Evolutionary conservation across 192 early-diverging fungal genomes (phyloP), one percentile per base, ranked within the genome.

Genomic region (Backusella mclennaniae): DNA sequence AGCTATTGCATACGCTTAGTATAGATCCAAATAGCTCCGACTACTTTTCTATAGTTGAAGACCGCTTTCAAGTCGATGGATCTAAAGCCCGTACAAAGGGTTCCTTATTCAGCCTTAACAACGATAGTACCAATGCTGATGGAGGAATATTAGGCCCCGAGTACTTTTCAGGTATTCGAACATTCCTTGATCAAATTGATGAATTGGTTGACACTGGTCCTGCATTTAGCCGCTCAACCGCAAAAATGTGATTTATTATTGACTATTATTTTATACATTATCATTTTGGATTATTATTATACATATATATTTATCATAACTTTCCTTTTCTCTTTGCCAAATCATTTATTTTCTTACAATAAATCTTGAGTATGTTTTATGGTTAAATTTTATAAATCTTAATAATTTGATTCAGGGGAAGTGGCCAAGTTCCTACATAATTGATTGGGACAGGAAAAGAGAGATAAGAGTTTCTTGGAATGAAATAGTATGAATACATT

Each of bases 121-220:
- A 29, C 56, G 56, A 63, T 63, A 63, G 23, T 63, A 63, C 0
- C 8, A 63, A 29, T 63, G 26, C 26, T 63, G 26, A 44, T 46
- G 67, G n/a, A 21, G 23, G 53, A 23, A 23, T 49, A 21, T 41
- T 83, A 21, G 81, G 78, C 8, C 82, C 71, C 19, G 82, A 79
- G 21, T 83, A 83, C 46, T 83, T 83, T 69, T 56, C 73, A 59
- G 75, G 78, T 14, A 69, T 83, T 11, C 82, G 80, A 14, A 46
- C 73, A 66, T 83, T 83, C 72, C 67, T 83, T 41, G 79, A 80
- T 46, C 71, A 77, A 35, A 75, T 80, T 4, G 82, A 83, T 75
- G 76, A 80, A 52, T 46, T 83, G 35, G 77, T 83, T 52, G 76
- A 83, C 63, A 69, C 74, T 4, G 46, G 75, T 6, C 56, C 66